Evolutionary conservation across 2,329 filamentous ascomycete species (phyloP).

Genomic region (Verticillium klebahnii): DNA sequence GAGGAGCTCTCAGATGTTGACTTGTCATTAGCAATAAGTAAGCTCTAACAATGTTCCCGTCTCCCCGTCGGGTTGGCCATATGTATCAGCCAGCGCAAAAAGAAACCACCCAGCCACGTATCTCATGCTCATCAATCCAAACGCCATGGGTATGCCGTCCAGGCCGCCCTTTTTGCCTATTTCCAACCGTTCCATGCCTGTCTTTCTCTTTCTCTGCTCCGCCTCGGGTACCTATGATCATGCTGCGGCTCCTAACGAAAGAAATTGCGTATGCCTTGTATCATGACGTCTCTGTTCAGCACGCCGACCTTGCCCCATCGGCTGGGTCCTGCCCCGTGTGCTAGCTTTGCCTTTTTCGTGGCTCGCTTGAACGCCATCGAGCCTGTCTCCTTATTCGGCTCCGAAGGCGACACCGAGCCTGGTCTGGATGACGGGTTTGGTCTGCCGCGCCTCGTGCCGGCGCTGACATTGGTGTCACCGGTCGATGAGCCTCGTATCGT

Average conservation of each 20-base stretch:
- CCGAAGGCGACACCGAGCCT: not conserved
- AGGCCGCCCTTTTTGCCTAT: not conserved
- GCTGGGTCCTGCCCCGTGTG: slow-evolving; percentile 21
- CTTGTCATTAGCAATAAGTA: not conserved
- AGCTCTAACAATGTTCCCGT: not conserved
- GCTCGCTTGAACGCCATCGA: not conserved
- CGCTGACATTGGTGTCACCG: not conserved
- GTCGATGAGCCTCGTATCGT: not conserved
- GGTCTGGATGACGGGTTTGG: not conserved
- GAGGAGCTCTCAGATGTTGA: too few species aligned
- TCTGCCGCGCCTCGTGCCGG: not conserved
- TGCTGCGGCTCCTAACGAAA: slow-evolving; percentile 29
- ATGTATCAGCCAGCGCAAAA: not conserved
- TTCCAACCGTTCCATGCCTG: not conserved
- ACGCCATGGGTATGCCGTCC: not conserved
- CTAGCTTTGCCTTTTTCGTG: slow-evolving; percentile 6
- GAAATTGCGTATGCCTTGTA: slow-evolving; percentile 37
- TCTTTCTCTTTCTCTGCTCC: not conserved
- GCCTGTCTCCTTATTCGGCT: not conserved
- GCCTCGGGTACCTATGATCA: not conserved
- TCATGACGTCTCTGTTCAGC: slow-evolving; percentile 31
- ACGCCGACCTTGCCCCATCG: slow-evolving; percentile 31
- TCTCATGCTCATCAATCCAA: not conserved
- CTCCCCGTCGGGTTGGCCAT: not conserved
- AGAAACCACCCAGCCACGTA: not conserved